phyloP scores from a whole-genome alignment of 2,329 filamentous ascomycete species.

The Teratosphaeria epicoccoides region DNA sequence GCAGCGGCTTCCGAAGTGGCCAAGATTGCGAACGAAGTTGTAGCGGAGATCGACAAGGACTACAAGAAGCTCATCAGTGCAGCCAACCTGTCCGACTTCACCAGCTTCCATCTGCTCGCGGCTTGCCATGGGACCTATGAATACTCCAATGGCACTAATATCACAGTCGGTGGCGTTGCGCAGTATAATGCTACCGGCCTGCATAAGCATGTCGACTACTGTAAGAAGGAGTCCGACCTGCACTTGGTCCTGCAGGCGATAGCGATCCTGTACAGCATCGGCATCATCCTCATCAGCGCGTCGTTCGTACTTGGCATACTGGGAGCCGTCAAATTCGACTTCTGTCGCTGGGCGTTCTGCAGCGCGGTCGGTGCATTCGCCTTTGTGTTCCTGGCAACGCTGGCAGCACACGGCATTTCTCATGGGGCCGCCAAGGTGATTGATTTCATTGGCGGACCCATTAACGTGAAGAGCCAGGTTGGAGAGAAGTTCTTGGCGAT shows the following conservation, averaged over 20 bases:
- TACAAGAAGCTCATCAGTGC: conserved; percentile 17
- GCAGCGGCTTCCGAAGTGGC: conserved; percentile 32
- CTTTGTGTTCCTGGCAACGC: conserved; percentile 59
- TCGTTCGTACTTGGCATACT: conserved; percentile 36
- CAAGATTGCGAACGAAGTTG: conserved; percentile 29
- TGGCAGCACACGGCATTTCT: conserved; percentile 57
- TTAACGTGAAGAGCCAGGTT: conserved; percentile 40
- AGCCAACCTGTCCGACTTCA: conserved; percentile 49
- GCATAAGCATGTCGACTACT: conserved; percentile 41
- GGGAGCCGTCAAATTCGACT: conserved; percentile 35
- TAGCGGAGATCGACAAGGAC: conserved; percentile 27
- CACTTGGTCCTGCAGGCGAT: conserved; percentile 47
- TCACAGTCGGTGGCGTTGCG: conserved; percentile 23
- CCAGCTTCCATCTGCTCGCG: conserved; percentile 49
- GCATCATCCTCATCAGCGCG: conserved; percentile 29
- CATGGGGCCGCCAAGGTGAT: conserved; percentile 43
- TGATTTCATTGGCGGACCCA: conserved; percentile 41
- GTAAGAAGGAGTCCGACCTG: conserved; percentile 42
- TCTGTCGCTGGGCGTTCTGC: conserved; percentile 33
- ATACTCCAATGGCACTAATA: conserved; percentile 32
- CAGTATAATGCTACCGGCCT: conserved; percentile 28
- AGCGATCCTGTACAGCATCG: conserved; percentile 49
- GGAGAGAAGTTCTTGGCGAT: conserved; percentile 47
- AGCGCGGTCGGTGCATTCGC: conserved; percentile 45
- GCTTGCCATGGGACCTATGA: conserved; percentile 44